A percentile compares a stretch with the other conserved stretches of the same genome.
Evolutionary conservation across 352 stramenopile genomes (phyloP).

Genomic region (Blastocystis sp.): DNA sequence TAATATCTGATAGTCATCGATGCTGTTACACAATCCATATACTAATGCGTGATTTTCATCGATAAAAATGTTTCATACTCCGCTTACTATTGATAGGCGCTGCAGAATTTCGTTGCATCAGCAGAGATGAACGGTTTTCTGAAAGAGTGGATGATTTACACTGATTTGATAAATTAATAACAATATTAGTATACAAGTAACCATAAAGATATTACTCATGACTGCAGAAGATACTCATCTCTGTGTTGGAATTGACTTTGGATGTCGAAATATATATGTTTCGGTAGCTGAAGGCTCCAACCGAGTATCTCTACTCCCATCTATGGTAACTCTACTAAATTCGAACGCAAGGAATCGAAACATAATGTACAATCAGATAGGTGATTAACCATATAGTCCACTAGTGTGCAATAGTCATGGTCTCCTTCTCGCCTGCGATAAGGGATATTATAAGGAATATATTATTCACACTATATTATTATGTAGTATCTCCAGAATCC

Average conservation of each 20-base stretch:
- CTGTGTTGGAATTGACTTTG: slow-evolving; percentile 37
- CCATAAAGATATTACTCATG: neutral
- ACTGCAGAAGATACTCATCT: neutral
- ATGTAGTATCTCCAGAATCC: neutral
- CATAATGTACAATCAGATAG: neutral
- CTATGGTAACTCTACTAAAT: neutral
- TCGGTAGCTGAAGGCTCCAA: neutral
- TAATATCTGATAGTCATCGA: slow-evolving; percentile 51
- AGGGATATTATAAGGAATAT: neutral
- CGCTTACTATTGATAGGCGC: slow-evolving; percentile 21
- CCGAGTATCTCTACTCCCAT: neutral
- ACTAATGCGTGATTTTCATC: slow-evolving; percentile 6
- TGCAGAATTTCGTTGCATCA: neutral
- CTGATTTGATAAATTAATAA: neutral
- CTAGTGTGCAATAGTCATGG: neutral
- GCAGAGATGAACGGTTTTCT: neutral
- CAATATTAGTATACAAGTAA: neutral
- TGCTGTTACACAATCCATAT: slow-evolving; percentile 57
- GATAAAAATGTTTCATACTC: neutral
- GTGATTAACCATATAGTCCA: neutral
- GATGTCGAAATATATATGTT: neutral
- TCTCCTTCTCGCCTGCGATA: neutral
- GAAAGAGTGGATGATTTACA: neutral
- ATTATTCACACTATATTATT: neutral
- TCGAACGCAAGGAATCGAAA: neutral